Conservation (phyloP, 73 alveolate genomes). For the Tetrahymena borealis region DNA sequence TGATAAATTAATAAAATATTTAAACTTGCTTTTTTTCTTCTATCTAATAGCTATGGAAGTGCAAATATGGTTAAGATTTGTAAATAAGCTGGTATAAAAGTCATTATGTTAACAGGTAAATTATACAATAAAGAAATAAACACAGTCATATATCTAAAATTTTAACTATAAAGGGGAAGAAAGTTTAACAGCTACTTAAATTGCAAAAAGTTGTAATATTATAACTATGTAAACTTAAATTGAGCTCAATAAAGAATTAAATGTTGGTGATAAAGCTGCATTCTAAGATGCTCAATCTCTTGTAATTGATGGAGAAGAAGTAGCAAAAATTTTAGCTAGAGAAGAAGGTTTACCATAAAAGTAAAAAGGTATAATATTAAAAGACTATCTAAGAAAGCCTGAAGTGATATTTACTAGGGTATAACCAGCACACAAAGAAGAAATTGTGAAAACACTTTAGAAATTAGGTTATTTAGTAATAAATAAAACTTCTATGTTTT, state of each 20-base stretch:
- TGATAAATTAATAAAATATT: background rate
- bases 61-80: background rate
- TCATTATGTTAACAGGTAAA: background rate
- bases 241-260: background rate
- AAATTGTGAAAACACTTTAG: background rate
- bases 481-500: background rate
- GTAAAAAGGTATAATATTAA: background rate
- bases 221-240: background rate
- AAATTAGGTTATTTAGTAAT: background rate
- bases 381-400: background rate
- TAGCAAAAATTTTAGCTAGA: background rate
- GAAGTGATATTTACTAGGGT: background rate
- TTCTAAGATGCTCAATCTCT: background rate
- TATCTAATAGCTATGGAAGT: background rate
- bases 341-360: background rate
- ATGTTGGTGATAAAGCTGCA: background rate
- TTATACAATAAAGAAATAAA: too few relatives aligned
- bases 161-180: background rate
- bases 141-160: too few relatives aligned
- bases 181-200: background rate
- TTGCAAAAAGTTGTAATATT: background rate
- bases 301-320: background rate
- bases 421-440: background rate
- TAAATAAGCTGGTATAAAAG: background rate
- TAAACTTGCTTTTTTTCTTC: too few relatives aligned